Conservation (phyloP, 345 rosid genomes). For the Salix koriyanagi region DNA sequence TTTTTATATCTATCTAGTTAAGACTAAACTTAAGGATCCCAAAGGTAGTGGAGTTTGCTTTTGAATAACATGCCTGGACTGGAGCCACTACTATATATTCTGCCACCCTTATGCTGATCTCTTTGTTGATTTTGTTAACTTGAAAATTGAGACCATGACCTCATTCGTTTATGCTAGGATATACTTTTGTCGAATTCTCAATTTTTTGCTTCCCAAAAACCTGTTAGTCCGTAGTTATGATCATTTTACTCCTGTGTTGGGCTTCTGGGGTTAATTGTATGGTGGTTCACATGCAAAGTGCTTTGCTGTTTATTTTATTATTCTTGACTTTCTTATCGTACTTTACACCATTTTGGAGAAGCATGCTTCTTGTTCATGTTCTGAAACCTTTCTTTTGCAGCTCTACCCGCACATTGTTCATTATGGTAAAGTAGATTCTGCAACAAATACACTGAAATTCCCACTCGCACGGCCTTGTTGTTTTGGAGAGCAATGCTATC, state of each 20-base stretch:
- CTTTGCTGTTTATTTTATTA: too few species aligned
- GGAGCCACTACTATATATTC: background rate
- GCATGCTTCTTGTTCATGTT: background rate
- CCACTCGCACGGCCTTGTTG: slow-evolving; percentile 67
- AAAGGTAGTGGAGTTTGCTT: background rate
- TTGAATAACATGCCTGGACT: background rate
- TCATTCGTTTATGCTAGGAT: background rate
- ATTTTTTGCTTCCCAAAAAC: background rate
- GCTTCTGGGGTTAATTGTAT: background rate
- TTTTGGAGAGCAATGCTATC: slow-evolving; percentile 74
- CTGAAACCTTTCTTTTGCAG: slow-evolving; percentile 32
- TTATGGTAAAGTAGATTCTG: slow-evolving; percentile 72
- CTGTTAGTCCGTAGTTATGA: background rate
- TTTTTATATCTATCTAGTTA: background rate
- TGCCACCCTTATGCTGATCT: background rate
- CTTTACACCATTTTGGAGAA: background rate
- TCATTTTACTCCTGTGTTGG: background rate
- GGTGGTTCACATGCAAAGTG: background rate
- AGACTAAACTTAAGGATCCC: background rate
- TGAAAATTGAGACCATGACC: background rate
- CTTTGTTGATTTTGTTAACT: background rate
- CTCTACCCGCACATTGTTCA: slow-evolving; percentile 64
- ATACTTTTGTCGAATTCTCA: background rate
- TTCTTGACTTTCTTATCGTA: background rate
- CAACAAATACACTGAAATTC: slow-evolving; percentile 67